These are phyloP conservation scores for Nepenthes mirabilis DNA, from an alignment of 148 eudicot genomes.

Conservation along the genomic window DNA sequence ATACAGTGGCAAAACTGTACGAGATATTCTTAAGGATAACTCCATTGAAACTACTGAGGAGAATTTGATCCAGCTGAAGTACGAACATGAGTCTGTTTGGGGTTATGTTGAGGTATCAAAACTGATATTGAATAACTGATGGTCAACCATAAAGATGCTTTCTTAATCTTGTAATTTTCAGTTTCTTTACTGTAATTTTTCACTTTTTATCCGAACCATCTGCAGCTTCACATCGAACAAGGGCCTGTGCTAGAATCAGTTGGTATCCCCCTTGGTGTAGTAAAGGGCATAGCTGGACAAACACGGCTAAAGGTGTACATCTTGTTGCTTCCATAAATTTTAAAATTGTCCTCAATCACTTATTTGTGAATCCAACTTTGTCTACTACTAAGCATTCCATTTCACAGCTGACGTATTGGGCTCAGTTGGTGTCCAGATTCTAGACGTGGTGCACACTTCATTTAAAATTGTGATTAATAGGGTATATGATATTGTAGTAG, in stretches of 20 bases:
- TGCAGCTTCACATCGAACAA: conserved; percentile 93
- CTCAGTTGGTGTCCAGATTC: no score
- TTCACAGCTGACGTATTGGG: no score
- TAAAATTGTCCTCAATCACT: no score
- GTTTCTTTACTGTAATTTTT: neutral
- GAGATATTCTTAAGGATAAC: conserved; percentile 51
- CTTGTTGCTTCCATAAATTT: no score
- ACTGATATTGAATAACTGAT: neutral
- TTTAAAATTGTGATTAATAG: no score
- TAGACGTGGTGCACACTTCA: no score
- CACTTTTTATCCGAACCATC: neutral
- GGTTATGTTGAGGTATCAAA: conserved; percentile 78
- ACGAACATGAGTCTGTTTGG: conserved; percentile 73
- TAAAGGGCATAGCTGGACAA: conserved; percentile 97
- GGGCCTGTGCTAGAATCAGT: conserved; percentile 84
- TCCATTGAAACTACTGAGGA: conserved; percentile 48
- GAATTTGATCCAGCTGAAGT: conserved; percentile 50
- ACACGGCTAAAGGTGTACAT: conserved; percentile 63
- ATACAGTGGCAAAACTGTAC: conserved; percentile 73
- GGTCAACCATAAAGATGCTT: neutral
- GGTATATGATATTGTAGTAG: no score
- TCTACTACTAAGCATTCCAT: no score
- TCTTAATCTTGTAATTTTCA: neutral
- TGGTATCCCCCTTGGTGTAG: conserved; percentile 90
- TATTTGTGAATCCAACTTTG: no score